Evolutionary conservation across 345 rosid species (phyloP).

Genomic region (Schrenkiella parvula): DNA sequence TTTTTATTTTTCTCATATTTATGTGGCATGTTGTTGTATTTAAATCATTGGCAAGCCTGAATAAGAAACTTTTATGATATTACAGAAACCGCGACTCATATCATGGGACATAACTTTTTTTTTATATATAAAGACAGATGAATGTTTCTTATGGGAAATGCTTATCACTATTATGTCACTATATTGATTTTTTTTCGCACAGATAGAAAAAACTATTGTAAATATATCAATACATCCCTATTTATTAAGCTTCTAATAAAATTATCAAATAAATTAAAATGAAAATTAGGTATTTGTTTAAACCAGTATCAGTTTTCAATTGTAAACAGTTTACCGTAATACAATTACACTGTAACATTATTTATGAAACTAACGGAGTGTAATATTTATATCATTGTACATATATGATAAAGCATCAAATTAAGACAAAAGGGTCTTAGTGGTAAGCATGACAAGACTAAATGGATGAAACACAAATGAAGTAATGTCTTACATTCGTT

Average conservation of each 20-base stretch:
- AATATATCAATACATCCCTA: neutral
- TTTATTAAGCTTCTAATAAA: neutral
- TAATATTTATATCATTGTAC: no score
- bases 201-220: neutral
- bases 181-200: neutral
- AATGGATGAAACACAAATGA: no score
- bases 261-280: neutral
- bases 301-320: no score
- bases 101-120: neutral
- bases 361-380: no score
- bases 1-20: neutral
- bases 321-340: no score
- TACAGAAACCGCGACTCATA: neutral
- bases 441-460: no score
- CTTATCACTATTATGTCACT: neutral
- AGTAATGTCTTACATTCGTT: no score
- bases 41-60: neutral
- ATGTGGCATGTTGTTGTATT: neutral
- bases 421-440: no score
- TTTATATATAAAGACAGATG: no score
- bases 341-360: no score
- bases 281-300: neutral
- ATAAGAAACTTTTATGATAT: conserved; percentile 4
- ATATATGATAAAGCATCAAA: no score
- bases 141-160: neutral